phyloP scores from a whole-genome alignment of 495 filamentous ascomycete genomes.

The Xylaria cubensis region DNA sequence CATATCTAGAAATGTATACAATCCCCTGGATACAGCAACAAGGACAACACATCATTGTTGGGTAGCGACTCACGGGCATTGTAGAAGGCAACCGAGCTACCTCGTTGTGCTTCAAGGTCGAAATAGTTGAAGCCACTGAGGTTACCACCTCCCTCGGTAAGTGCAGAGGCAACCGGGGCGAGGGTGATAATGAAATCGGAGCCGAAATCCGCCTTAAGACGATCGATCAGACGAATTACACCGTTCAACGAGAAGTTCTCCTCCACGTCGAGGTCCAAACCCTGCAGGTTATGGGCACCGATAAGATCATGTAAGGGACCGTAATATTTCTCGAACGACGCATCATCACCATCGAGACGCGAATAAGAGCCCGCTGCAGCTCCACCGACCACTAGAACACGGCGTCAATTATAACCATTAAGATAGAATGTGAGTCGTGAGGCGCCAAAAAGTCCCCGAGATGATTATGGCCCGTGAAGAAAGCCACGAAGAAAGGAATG shows the following conservation, averaged over 20 bases:
- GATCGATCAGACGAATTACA: constrained; percentile 74
- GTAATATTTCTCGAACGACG: constrained; percentile 72
- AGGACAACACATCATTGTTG: neutral
- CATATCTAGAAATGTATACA: neutral
- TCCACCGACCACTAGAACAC: constrained; percentile 70
- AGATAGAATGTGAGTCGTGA: neutral
- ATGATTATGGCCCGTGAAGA: neutral
- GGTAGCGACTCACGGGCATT: constrained; percentile 51
- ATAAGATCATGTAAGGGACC: constrained; percentile 66
- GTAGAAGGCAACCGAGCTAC: constrained; percentile 76
- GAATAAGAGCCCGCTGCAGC: constrained; percentile 71
- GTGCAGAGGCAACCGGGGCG: constrained; percentile 77
- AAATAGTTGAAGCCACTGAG: constrained; percentile 80
- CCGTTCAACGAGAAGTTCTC: constrained; percentile 76
- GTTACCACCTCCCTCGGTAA: constrained; percentile 61
- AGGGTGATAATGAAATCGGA: constrained; percentile 75
- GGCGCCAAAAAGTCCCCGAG: neutral
- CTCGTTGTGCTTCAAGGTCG: constrained; percentile 69
- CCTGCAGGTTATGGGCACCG: constrained; percentile 66
- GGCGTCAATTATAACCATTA: neutral
- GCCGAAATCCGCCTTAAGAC: constrained; percentile 76
- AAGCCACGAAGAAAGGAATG: neutral
- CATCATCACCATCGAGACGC: constrained; percentile 64
- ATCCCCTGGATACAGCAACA: neutral
- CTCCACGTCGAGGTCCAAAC: constrained; percentile 86